Evolutionary conservation across 257 asterid genomes (phyloP).

Genomic region (Solanum lignicaule): DNA sequence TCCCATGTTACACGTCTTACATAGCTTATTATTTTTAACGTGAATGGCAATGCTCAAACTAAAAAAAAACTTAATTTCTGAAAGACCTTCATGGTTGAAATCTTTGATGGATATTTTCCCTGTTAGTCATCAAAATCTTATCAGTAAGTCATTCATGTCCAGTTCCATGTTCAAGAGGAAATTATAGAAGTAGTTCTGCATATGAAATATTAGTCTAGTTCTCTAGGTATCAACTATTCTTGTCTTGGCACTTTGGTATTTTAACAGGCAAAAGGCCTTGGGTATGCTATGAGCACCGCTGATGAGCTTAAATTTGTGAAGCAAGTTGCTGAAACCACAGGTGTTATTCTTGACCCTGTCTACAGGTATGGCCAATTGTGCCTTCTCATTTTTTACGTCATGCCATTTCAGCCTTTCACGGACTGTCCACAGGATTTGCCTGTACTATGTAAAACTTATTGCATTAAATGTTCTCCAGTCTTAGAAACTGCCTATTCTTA

Average conservation of each 20-base stretch:
- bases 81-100: background rate
- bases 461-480: background rate
- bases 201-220: background rate
- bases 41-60: background rate
- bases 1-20: background rate
- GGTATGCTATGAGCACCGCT: constrained; percentile 77
- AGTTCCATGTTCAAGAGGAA: background rate
- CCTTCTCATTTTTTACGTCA: background rate
- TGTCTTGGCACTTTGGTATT: background rate
- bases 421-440: background rate
- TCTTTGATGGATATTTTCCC: background rate
- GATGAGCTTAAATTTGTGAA: constrained; percentile 82
- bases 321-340: constrained; percentile 79
- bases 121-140: background rate
- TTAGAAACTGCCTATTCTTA: background rate
- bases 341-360: constrained; percentile 90
- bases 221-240: background rate
- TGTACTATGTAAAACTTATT: background rate
- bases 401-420: background rate
- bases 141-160: background rate
- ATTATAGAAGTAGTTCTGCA: background rate
- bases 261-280: constrained; percentile 91
- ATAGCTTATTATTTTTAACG: background rate
- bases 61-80: background rate
- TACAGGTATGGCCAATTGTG: constrained; percentile 50